These are phyloP conservation scores for Serendipita sp. DNA, from an alignment of 768 basidiomycete species.

Conservation along the genomic window DNA sequence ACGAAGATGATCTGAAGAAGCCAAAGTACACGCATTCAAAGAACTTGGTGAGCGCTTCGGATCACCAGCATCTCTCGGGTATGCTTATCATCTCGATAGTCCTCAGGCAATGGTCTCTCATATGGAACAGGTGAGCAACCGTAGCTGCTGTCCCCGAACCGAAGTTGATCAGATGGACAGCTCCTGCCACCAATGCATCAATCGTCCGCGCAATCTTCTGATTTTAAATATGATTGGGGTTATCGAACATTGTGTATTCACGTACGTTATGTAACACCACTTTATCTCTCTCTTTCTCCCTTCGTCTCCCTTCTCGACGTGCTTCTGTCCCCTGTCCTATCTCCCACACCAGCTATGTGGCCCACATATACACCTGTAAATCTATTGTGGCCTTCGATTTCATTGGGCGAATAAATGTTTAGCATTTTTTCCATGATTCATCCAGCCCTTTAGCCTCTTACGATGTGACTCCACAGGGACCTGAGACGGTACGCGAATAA, in stretches of 20 bases:
- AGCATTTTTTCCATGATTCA: background rate
- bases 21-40: background rate
- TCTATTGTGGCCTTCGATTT: background rate
- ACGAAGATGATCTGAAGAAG: background rate
- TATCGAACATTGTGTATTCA: background rate
- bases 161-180: background rate
- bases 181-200: background rate
- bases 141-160: background rate
- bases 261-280: no score
- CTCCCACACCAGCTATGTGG: no score
- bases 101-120: background rate
- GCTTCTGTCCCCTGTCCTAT: no score
- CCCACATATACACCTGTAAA: no score
- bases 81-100: background rate
- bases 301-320: no score
- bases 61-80: background rate
- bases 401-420: background rate
- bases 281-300: no score
- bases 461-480: background rate
- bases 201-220: background rate
- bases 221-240: background rate
- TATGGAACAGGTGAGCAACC: background rate
- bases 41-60: background rate
- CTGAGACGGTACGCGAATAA: slow-evolving; percentile 1
- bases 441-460: background rate